phyloP scores from a whole-genome alignment of 2,329 filamentous ascomycete species.

The Apiospora rasikravindrae region DNA sequence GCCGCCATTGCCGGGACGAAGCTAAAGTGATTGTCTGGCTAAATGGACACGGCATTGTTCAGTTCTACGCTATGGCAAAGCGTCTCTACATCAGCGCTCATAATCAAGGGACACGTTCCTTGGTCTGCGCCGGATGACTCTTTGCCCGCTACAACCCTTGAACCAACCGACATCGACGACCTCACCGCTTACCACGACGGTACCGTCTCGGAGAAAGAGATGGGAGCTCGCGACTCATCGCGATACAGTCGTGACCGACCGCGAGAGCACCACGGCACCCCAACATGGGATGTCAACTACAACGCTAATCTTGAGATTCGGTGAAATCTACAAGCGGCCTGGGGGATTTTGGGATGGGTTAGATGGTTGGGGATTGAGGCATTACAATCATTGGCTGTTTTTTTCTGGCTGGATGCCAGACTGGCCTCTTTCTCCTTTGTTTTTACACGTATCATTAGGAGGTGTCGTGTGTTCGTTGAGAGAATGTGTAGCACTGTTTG shows the following conservation, averaged over 20 bases:
- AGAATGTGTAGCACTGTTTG: slow-evolving; percentile 28
- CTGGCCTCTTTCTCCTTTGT: slow-evolving; percentile 15
- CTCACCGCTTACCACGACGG: background rate
- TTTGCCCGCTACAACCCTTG: background rate
- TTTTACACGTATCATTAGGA: slow-evolving; percentile 19
- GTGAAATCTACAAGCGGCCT: background rate
- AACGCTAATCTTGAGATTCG: background rate
- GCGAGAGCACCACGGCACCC: background rate
- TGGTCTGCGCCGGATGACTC: background rate
- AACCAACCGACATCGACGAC: background rate
- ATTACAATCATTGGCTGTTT: slow-evolving; percentile 19
- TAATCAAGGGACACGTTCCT: background rate
- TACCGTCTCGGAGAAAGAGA: background rate
- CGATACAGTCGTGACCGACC: background rate
- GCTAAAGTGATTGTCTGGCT: background rate
- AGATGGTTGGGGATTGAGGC: slow-evolving; percentile 11
- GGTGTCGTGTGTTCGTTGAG: slow-evolving; percentile 18
- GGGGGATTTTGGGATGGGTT: slow-evolving; percentile 6
- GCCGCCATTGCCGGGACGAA: slow-evolving; percentile 55
- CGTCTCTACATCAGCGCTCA: background rate
- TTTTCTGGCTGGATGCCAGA: slow-evolving; percentile 13
- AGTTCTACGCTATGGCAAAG: background rate
- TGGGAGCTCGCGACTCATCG: background rate
- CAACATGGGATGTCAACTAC: background rate
- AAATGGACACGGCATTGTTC: background rate